Evolutionary conservation across 2,329 filamentous ascomycete genomes (phyloP).

Genomic region (Alternaria triticina): DNA sequence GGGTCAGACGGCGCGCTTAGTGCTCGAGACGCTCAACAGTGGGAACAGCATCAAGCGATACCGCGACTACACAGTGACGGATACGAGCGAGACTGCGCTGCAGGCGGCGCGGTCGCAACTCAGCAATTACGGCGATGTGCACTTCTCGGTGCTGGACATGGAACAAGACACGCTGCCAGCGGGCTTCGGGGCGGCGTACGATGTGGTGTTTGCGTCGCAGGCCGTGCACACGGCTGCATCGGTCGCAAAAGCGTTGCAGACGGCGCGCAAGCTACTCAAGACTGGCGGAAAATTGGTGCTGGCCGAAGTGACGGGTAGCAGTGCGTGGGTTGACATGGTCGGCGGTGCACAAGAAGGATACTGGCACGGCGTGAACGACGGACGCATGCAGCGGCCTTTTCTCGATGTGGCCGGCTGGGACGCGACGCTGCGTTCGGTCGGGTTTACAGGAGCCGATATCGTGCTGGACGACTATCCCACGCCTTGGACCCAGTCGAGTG

Average conservation of each 20-base stretch:
- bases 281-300: conserved; percentile 56
- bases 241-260: conserved; percentile 14
- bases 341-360: conserved; percentile 20
- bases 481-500: background rate
- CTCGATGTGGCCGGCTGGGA: conserved; percentile 41
- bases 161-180: background rate
- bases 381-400: conserved; percentile 14
- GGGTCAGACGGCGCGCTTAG: conserved; percentile 6
- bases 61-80: conserved; percentile 21
- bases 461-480: conserved; percentile 16
- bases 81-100: background rate
- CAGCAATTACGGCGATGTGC: background rate
- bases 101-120: background rate
- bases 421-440: conserved; percentile 34
- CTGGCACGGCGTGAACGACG: conserved; percentile 17
- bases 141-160: conserved; percentile 23
- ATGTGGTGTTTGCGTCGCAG: conserved; percentile 23
- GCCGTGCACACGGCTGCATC: background rate
- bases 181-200: conserved; percentile 19
- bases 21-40: background rate
- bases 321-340: background rate
- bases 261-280: conserved; percentile 18
- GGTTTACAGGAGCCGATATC: conserved; percentile 42
- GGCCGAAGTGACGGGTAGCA: conserved; percentile 26
- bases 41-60: conserved; percentile 11